Base-by-base conservation (phyloP, 495 filamentous ascomycete species). In the Cenococcum geophilum region DNA sequence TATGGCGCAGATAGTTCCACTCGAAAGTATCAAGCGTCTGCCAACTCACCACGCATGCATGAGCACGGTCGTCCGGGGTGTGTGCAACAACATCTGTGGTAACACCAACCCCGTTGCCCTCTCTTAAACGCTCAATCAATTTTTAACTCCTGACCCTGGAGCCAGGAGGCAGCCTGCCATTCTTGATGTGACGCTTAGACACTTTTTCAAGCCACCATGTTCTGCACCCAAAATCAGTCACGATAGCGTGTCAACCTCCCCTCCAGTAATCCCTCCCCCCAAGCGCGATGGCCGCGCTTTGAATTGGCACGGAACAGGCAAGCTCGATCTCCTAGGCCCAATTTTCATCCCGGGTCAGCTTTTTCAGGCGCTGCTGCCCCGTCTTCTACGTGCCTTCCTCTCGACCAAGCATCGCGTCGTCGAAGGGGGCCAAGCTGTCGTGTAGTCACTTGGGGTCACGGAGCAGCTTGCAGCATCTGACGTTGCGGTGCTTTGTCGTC, bases 11-110 rank as follows among this genome's bases (percentile, higher is more conserved):
- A 73, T 76, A 72, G 76, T 72, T 76, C 74, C 74, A 76, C 76
- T 75, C 73, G 75, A 81, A 82, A 84, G 80, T 79, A 78, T 82
- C 79, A 80, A 85, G 79, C 80, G 83, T 82, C 82, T 90, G 89
- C 86, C 88, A 91, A 84, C 88, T 89, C 88, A 91, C 89, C 87
- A 75, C 87, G 86, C 88, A 76, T 88, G 86, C 88, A 86, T 89
- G 61, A 62, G 66, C 66, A 68, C 66, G 66, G 66, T 23, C 66
- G 55, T 53, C 62, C 62, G 37, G 61, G 65, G 62, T 42, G 53
- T n/a, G 53, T 60, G 66, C 66, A 68, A 68, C 62, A 49, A 63
- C 66, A 21, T 59, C 58, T 48, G 25, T 64, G 61, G 61, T 68
- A 61, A 61, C 65, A 68, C 65, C 64, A 67, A 57, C 60, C 64